Base-by-base conservation (phyloP, 176 grass and related monocot genomes). In the Carex parvula region DNA sequence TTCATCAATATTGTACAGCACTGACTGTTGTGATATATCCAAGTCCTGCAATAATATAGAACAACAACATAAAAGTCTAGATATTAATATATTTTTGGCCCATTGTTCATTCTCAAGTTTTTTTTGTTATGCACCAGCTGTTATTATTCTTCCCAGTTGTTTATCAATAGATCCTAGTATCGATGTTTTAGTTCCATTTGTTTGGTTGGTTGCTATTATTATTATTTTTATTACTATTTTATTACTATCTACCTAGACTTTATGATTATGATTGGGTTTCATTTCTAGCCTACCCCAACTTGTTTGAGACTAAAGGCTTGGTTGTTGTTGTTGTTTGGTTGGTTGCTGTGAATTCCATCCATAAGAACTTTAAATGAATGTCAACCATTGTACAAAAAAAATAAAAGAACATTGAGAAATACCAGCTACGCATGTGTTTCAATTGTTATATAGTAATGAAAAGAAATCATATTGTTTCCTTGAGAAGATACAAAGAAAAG, bases 1-100 rank as follows among this genome's bases (percentile, higher is more conserved):
- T 85, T 99, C 97, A 84, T 99, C 97, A 54, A 91, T 69, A 58
- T 94, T 70, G 83, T 89, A 96, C 80, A 99, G 97, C 20, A 99
- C 91, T 15, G 93, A 92, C 66, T 84, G 88, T 80, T 96, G 86
- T 17, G 97, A 99, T 63, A 99, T 99, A 80, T 99, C 93, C 89
- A 99, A 82, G 44, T 92, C 87, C 96, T 98, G 85, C 79, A 92
- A 56, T 72, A 79, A 24, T 32, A 90, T 24, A 83, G 46, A 62
- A 62, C 79, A 46, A 60, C 24, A 58, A 79, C 20, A 44, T 42
- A 44, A 42, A 64, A 55, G 44, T 33, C 11, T 71, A 57, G 22
- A 54, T 56, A 55, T 1, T 54, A 56, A 33, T 54, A 55, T 52
- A 76, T 30, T 18, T 13, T 46, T 24, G 20, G 48, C 13, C 17